Base-by-base conservation (phyloP, 1,284 basidiomycete species). In the Lignosus rhinocerotis region DNA sequence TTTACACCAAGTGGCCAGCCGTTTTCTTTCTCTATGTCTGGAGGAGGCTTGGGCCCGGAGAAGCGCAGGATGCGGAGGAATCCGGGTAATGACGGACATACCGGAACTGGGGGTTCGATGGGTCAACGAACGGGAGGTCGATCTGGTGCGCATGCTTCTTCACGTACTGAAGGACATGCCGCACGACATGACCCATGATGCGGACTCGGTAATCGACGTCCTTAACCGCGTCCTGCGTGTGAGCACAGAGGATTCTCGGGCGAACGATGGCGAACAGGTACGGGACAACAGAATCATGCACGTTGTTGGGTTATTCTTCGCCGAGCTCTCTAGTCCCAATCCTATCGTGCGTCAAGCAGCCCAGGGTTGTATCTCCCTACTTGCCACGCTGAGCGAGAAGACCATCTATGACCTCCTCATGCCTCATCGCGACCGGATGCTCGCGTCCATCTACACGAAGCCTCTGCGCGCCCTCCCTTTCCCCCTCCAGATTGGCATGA, bases 121-220 rank as follows among this genome's bases (percentile, higher is more conserved):
- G 93, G 82, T 96, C 50, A 82, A 85, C 60, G 94, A 97, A 56
- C 88, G 94, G 48, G 92, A 97, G 72, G 83, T 93, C 45, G 96
- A 99, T 67, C 87, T 98, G 62, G 86, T 96, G 51, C 89, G 96
- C 46, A 95, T 93, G 5, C 82, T 99, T 34, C 79, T 99, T 46
- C 96, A 96, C 70, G 92, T 96, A 62, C 80, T 99, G 51, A 98
- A 99, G 72, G 96, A 99, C 71, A 92, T 98, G 71, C 96, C 97
- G 0, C 85, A 86, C 64, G 96, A 99, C 65, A 83, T 95, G 43
- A 93, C 94, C 0, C 84, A 85, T 21, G 89, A 96, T 66, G 85
- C 95, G 36, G 85, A 89, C 39, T 85, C 90, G 51, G 91, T 98
- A 39, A 80, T 88, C 30, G 87, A 92, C 53, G 88, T 94, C 33